A percentile compares a stretch with the other conserved stretches of the same genome.
phyloP scores from a whole-genome alignment of 2,329 filamentous ascomycete species.

The Akanthomyces lecanii region DNA sequence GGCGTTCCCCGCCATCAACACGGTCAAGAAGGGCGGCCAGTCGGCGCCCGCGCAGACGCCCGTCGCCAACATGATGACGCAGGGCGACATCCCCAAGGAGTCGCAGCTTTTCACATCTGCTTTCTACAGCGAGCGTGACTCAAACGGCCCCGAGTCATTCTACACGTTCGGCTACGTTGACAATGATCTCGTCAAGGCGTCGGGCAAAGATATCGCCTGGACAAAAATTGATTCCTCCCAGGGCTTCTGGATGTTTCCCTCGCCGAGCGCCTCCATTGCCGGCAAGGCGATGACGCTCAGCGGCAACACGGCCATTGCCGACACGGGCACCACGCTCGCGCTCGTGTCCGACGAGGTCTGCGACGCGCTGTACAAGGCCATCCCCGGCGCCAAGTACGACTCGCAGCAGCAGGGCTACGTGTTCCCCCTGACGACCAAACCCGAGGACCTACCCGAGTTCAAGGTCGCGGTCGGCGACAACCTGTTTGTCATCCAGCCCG shows the following conservation, averaged over 20 bases:
- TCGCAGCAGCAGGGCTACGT: constrained; percentile 9
- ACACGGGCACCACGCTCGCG: constrained; percentile 61
- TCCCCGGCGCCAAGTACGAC: constrained; percentile 33
- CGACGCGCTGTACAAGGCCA: constrained; percentile 26
- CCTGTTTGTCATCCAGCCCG: constrained; percentile 45
- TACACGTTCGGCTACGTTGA: constrained; percentile 76
- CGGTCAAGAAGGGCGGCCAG: constrained; percentile 25
- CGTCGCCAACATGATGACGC: constrained; percentile 31
- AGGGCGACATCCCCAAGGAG: constrained; percentile 18
- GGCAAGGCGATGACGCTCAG: constrained; percentile 31
- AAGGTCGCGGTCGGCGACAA: constrained; percentile 53
- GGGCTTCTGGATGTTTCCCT: constrained; percentile 57
- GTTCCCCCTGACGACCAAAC: constrained; percentile 38
- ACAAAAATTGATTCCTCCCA: constrained; percentile 56
- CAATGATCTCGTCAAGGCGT: constrained; percentile 55
- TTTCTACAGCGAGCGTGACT: constrained; percentile 47
- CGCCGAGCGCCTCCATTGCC: constrained; percentile 23
- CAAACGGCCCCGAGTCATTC: constrained; percentile 11
- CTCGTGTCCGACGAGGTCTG: constrained; percentile 59
- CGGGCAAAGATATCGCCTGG: constrained; percentile 48
- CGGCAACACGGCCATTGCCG: constrained; percentile 43
- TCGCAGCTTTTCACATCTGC: constrained; percentile 61
- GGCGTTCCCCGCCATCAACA: constrained; percentile 41
- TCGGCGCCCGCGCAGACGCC: constrained; percentile 41
- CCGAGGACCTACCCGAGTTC: constrained; percentile 42